Percentiles rank a stretch among this genome's conserved stretches.
phyloP scores from a whole-genome alignment of 2,329 filamentous ascomycete genomes.

The Laburnicola sp. region DNA sequence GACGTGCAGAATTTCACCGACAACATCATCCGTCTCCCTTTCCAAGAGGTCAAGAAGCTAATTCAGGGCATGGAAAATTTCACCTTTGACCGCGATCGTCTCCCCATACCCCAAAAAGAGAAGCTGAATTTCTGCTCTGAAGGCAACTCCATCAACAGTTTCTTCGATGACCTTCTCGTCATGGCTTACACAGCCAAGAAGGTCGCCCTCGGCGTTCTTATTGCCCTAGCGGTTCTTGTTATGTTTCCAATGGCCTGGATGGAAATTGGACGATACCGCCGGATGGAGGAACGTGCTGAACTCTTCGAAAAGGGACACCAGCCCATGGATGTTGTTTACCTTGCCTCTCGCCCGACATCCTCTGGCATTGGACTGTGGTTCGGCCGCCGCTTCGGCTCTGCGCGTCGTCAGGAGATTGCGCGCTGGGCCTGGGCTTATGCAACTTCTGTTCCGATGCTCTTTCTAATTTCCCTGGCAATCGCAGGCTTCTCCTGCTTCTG shows the following conservation, averaged over 20 bases:
- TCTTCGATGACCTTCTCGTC: constrained; percentile 74
- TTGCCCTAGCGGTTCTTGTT: constrained; percentile 69
- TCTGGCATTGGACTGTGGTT: constrained; percentile 71
- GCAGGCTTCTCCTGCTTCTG: constrained; percentile 82
- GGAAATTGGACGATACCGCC: constrained; percentile 76
- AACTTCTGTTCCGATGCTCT: constrained; percentile 83
- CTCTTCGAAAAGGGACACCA: constrained; percentile 72
- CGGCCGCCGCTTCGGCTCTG: constrained; percentile 65
- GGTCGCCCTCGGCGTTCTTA: constrained; percentile 74
- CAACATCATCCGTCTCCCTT: constrained; percentile 73
- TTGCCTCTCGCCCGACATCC: constrained; percentile 79
- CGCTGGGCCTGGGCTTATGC: constrained; percentile 86
- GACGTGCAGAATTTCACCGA: constrained; percentile 82
- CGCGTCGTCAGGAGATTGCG: constrained; percentile 69
- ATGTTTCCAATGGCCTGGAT: constrained; percentile 79
- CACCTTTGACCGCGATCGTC: constrained; percentile 73
- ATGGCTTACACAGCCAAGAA: constrained; percentile 70
- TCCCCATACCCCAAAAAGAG: constrained; percentile 83
- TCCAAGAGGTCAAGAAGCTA: constrained; percentile 74
- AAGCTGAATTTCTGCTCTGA: constrained; percentile 84
- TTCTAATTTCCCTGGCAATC: constrained; percentile 79
- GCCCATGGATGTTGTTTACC: constrained; percentile 84
- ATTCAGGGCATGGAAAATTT: constrained; percentile 73
- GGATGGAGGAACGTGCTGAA: constrained; percentile 69
- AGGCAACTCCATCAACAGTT: constrained; percentile 77